Evolutionary conservation across 1,139 yeast species (phyloP).

Genomic region (Arxiozyma telluris): DNA sequence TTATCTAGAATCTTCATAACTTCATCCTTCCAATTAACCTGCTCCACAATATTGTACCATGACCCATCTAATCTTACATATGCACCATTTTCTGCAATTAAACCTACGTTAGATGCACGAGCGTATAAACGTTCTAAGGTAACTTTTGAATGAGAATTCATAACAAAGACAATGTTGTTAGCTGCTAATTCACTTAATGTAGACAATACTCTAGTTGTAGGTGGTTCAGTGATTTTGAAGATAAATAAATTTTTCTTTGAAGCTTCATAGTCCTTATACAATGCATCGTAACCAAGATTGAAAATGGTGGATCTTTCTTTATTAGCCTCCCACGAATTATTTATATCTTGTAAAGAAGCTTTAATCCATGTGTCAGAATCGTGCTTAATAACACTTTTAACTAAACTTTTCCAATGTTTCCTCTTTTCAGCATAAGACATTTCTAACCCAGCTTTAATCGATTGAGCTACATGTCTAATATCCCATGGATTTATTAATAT

Average conservation of each 20-base stretch:
- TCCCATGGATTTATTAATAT: conserved; percentile 90
- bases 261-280: conserved; percentile 30
- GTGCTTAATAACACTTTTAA: conserved; percentile 49
- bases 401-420: conserved; percentile 54
- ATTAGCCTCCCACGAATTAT: conserved; percentile 54
- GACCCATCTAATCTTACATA: conserved; percentile 41
- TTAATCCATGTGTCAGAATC: conserved; percentile 73
- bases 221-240: conserved; percentile 44
- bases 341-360: conserved; percentile 46
- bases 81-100: conserved; percentile 88
- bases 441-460: conserved; percentile 52
- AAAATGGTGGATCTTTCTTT: conserved; percentile 35
- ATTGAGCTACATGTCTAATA: conserved; percentile 50
- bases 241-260: conserved; percentile 42
- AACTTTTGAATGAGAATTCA: conserved; percentile 53
- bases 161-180: conserved; percentile 58
- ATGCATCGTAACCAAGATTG: conserved; percentile 36
- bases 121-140: conserved; percentile 62
- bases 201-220: conserved; percentile 41
- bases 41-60: conserved; percentile 63
- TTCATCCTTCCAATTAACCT: conserved; percentile 47
- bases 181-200: conserved; percentile 45
- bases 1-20: conserved; percentile 54
- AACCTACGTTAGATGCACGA: conserved; percentile 61
- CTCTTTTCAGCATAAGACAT: conserved; percentile 53